Percentiles rank a stretch among this genome's conserved stretches.
Conservation (phyloP, 495 filamentous ascomycete genomes). For the Thozetella sp. region DNA sequence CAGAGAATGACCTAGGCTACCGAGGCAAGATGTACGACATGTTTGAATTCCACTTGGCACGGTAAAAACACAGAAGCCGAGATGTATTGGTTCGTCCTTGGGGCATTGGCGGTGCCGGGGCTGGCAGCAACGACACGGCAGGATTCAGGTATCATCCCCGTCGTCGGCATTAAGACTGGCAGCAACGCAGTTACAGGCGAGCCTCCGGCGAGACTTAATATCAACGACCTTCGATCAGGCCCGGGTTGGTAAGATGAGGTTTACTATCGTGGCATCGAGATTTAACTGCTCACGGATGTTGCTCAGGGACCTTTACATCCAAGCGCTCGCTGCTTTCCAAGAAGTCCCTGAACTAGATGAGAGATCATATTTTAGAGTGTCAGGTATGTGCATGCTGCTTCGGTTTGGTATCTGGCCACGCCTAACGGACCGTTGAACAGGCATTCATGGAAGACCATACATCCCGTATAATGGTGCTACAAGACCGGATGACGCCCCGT, state of each 20-base stretch:
- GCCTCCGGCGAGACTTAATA: neutral
- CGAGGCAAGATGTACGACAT: no score
- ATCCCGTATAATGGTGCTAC: neutral
- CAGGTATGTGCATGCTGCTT: neutral
- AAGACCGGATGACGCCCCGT: neutral
- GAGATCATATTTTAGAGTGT: slow-evolving; percentile 4
- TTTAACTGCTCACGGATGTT: neutral
- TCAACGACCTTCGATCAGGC: slow-evolving; percentile 3
- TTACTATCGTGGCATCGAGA: neutral
- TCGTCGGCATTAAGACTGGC: slow-evolving; percentile 1
- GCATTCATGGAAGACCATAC: slow-evolving; percentile 5
- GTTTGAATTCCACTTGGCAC: no score
- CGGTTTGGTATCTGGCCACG: neutral
- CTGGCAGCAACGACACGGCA: neutral
- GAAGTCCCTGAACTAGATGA: neutral
- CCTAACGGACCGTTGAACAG: neutral
- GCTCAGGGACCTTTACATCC: slow-evolving; percentile 6
- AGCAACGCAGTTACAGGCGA: neutral
- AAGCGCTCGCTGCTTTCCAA: neutral
- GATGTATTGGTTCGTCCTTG: neutral
- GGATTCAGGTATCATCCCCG: neutral
- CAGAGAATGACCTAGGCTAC: no score
- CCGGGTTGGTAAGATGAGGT: slow-evolving; percentile 2
- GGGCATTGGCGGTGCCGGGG: neutral
- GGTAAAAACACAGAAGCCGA: no score